phyloP scores from a whole-genome alignment of 345 rosid genomes.

The Moringa oleifera region DNA sequence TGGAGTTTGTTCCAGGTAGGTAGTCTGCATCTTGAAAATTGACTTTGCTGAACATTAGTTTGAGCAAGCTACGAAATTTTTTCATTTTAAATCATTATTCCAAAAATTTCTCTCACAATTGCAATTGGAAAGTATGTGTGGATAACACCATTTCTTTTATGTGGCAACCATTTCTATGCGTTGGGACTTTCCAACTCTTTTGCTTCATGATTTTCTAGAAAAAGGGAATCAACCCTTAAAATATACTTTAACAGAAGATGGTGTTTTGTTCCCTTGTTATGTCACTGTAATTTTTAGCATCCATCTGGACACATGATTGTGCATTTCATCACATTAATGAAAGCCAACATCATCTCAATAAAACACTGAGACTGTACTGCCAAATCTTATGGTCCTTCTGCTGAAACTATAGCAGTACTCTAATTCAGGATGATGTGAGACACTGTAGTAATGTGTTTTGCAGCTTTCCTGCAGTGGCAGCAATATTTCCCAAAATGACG shows the following conservation, averaged over 20 bases:
- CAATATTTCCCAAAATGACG: not conserved
- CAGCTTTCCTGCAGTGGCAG: not conserved
- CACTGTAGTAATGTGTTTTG: not conserved
- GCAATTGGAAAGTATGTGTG: not conserved
- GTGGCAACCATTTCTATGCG: not conserved
- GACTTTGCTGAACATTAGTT: not conserved
- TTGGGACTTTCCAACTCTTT: not conserved
- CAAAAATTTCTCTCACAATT: not conserved
- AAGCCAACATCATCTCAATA: not conserved
- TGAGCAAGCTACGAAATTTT: not conserved
- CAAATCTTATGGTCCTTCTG: not conserved
- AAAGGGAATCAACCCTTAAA: not conserved
- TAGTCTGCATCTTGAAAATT: constrained; percentile 14
- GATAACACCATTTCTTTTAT: not conserved
- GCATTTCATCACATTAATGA: not conserved
- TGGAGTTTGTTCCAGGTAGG: constrained; percentile 86
- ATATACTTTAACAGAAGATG: not conserved
- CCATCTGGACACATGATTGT: too few relatives aligned
- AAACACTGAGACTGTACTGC: not conserved
- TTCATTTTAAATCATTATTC: not conserved
- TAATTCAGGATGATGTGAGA: not conserved
- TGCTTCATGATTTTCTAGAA: not conserved
- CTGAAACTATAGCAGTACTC: not conserved
- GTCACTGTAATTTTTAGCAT: too few relatives aligned
- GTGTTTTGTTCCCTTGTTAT: not conserved